These are phyloP conservation scores for Colletotrichum simmondsii DNA, from an alignment of 2,329 filamentous ascomycete genomes.

Conservation along the genomic window DNA sequence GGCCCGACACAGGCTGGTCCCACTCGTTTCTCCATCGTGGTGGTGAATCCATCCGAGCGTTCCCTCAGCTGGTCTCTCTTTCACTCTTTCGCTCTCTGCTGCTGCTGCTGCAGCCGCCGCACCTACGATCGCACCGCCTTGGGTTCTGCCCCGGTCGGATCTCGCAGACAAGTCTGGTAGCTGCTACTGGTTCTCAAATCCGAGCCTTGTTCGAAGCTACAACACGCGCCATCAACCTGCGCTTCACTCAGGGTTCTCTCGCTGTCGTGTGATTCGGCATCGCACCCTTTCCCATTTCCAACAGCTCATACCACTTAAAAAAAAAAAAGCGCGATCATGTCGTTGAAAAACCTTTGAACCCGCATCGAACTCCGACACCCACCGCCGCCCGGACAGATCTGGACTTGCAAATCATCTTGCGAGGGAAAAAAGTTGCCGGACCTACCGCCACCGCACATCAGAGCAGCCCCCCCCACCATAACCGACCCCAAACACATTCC, in stretches of 20 bases:
- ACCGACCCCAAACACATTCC: conserved; percentile 17
- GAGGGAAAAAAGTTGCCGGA: conserved; percentile 27
- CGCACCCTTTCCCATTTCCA: not conserved
- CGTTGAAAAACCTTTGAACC: conserved; percentile 32
- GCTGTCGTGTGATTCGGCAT: conserved; percentile 4
- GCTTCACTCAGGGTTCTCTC: conserved; percentile 1
- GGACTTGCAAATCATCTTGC: conserved; percentile 14
- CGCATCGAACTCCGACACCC: conserved; percentile 15
- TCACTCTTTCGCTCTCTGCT: not conserved
- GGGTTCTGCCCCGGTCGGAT: conserved; percentile 8
- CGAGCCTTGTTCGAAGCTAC: conserved; percentile 16
- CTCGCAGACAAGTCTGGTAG: conserved; percentile 21
- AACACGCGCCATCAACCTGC: conserved; percentile 6
- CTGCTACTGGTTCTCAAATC: not conserved
- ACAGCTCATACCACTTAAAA: conserved; percentile 4
- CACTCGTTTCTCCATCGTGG: conserved; percentile 32
- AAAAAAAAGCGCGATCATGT: conserved; percentile 33
- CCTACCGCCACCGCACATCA: conserved; percentile 22
- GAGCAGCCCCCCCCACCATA: conserved; percentile 18
- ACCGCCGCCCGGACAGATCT: conserved; percentile 14
- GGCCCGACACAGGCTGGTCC: conserved; percentile 27
- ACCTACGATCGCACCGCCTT: conserved; percentile 21
- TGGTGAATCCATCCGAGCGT: conserved; percentile 32
- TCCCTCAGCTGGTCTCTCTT: conserved; percentile 11
- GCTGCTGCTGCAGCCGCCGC: conserved; percentile 4